These are phyloP conservation scores for Nakazawaea pomicola DNA, from an alignment of 805 yeast species.

Conservation along the genomic window DNA sequence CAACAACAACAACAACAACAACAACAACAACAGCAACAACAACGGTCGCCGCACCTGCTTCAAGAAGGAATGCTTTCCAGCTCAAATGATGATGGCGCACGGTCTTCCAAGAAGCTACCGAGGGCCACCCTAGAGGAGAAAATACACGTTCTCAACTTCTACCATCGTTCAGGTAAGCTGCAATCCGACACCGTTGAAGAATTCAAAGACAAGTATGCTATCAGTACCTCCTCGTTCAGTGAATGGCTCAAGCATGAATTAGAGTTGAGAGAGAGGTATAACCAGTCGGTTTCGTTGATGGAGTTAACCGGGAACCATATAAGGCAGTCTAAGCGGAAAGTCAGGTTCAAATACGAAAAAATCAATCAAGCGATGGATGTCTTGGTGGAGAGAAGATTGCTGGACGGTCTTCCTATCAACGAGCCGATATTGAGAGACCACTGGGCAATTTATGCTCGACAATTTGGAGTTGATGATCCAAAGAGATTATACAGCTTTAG, in stretches of 20 bases:
- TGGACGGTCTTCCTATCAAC: slow-evolving; percentile 40
- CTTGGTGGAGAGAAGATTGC: slow-evolving; percentile 40
- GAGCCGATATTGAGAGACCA: slow-evolving; percentile 52
- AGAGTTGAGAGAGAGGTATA: slow-evolving; percentile 41
- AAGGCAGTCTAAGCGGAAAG: slow-evolving; percentile 35
- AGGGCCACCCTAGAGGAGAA: slow-evolving; percentile 58
- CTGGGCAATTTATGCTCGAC: slow-evolving; percentile 51
- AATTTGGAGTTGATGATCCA: slow-evolving; percentile 56
- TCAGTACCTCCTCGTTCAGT: slow-evolving; percentile 55
- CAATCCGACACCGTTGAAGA: slow-evolving; percentile 55
- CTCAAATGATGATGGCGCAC: background rate
- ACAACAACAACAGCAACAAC: slow-evolving; percentile 8
- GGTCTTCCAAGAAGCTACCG: slow-evolving; percentile 23
- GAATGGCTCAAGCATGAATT: slow-evolving; percentile 57
- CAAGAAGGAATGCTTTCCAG: background rate
- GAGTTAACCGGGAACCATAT: slow-evolving; percentile 18
- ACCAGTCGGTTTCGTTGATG: slow-evolving; percentile 25
- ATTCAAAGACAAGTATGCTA: slow-evolving; percentile 44
- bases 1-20: too few species aligned
- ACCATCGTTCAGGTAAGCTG: slow-evolving; percentile 41
- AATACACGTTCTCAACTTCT: slow-evolving; percentile 47
- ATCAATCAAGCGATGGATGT: slow-evolving; percentile 57
- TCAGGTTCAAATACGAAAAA: slow-evolving; percentile 49
- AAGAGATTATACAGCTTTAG: slow-evolving; percentile 49
- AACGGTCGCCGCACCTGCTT: background rate